phyloP scores from a whole-genome alignment of 2,329 filamentous ascomycete species.

The Pseudocercospora macadamiae region DNA sequence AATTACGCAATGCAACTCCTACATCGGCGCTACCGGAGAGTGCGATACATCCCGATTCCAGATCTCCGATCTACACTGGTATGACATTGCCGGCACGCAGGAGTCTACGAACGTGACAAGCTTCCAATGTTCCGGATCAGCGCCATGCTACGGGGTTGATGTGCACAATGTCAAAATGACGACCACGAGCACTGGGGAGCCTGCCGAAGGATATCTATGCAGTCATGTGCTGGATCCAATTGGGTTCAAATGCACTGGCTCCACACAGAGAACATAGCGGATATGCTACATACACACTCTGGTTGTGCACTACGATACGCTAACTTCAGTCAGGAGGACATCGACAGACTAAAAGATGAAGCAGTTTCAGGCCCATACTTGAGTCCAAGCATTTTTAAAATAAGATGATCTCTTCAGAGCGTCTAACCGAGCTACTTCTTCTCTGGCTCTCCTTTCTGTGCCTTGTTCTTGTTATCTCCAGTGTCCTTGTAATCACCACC shows the following conservation, averaged over 20 bases:
- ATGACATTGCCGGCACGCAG: constrained; percentile 36
- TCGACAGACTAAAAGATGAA: too few species aligned
- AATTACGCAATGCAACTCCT: constrained; percentile 37
- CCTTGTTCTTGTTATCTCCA: constrained; percentile 33
- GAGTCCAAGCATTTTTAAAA: too few species aligned
- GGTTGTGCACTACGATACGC: not conserved
- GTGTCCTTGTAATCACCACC: constrained; percentile 39
- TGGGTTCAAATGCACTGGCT: constrained; percentile 21
- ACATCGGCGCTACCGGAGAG: constrained; percentile 26
- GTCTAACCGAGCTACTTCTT: too few species aligned
- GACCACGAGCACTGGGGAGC: not conserved
- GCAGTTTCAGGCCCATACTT: too few species aligned
- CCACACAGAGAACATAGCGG: not conserved
- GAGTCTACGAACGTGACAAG: constrained; percentile 25
- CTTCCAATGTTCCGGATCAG: constrained; percentile 35
- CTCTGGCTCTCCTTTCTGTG: constrained; percentile 37
- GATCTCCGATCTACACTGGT: constrained; percentile 39
- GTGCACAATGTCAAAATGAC: constrained; percentile 17
- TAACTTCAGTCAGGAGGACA: not conserved
- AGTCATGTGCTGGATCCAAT: constrained; percentile 18
- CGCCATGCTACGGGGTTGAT: constrained; percentile 33
- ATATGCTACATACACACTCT: not conserved
- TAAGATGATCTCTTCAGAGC: too few species aligned
- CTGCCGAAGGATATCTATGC: constrained; percentile 13
- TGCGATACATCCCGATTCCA: constrained; percentile 43